Evolutionary conservation across 768 basidiomycete genomes (phyloP), one percentile per base, ranked within the genome.

Genomic region (Russula olivacea): DNA sequence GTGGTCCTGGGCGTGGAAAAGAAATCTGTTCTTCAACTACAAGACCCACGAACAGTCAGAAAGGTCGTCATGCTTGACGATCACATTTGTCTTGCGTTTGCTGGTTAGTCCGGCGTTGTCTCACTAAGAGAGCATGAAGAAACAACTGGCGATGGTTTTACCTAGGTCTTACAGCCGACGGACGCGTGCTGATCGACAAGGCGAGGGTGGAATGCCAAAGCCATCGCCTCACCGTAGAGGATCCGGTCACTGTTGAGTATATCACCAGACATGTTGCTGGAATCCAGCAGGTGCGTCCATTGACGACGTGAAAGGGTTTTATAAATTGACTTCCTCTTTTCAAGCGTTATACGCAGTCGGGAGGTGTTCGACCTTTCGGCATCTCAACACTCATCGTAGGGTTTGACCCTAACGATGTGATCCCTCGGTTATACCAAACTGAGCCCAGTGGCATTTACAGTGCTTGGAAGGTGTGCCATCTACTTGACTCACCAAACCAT

Each of bases 61-160:
- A 99, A 99, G 75, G 95, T 98, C 9, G 97, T 91, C 61, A 94
- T 98, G 93, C 78, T 99, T 56, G 97, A 99, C 73, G 97, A 99
- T 72, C 97, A 99, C 72, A 76, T 99, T 61, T 98, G 94, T 72
- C 81, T 98, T 61, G 97, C 95, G 19, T 99, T 99, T 77, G 94
- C 97, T 64, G 97, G 96, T 97, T 69, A 62, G 84, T 71, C 19
- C 5, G n/a, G 25, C 5, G 28, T 40, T 21, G 14, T 53, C 25
- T 48, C 30, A 40, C 53, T 50, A 15, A 41, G 38, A 41, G 34
- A 40, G 54, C 55, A 25, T 55, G 62, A 52, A 68, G 62, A 53
- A 41, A 41, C 41, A 15, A 54, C 25, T 59, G 30, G 43, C 56
- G 43, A 59, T 64, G 67, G 58, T 70, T 41, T 55, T 40, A 28